Conservation (phyloP, 2,329 filamentous ascomycete genomes). For the Xylaria sp. region DNA sequence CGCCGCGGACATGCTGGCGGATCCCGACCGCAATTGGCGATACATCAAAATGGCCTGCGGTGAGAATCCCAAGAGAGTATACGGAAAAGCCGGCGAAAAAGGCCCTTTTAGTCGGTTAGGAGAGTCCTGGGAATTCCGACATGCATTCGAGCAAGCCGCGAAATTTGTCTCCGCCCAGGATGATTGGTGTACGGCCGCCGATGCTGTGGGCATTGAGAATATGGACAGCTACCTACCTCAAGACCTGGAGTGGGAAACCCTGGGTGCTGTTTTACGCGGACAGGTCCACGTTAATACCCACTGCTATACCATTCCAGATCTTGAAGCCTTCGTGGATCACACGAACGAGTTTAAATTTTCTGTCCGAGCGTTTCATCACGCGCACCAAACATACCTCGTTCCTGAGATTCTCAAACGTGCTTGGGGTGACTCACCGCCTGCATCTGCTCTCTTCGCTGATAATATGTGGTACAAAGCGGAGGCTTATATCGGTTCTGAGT, state of each 20-base stretch:
- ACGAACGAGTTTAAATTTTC: slow-evolving; percentile 77
- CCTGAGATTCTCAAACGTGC: slow-evolving; percentile 71
- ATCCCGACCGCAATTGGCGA: slow-evolving; percentile 71
- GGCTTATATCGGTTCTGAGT: slow-evolving; percentile 71
- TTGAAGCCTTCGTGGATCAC: slow-evolving; percentile 75
- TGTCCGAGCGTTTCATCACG: slow-evolving; percentile 75
- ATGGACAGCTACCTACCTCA: slow-evolving; percentile 69
- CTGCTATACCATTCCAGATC: slow-evolving; percentile 75
- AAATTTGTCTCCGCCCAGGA: slow-evolving; percentile 68
- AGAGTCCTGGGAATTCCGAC: slow-evolving; percentile 75
- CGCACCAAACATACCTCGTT: slow-evolving; percentile 72
- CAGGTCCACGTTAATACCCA: slow-evolving; percentile 77
- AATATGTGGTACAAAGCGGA: slow-evolving; percentile 80
- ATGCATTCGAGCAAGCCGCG: slow-evolving; percentile 72
- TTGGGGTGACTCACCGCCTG: slow-evolving; percentile 64
- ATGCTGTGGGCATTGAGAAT: slow-evolving; percentile 59
- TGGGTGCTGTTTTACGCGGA: slow-evolving; percentile 70
- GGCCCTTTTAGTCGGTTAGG: slow-evolving; percentile 71
- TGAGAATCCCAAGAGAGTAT: slow-evolving; percentile 73
- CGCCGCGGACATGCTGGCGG: slow-evolving; percentile 70
- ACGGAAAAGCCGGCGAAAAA: slow-evolving; percentile 63
- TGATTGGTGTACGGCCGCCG: slow-evolving; percentile 72
- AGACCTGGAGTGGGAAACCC: slow-evolving; percentile 70
- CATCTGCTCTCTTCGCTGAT: slow-evolving; percentile 73
- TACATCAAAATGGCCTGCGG: slow-evolving; percentile 84